phyloP scores from a whole-genome alignment of 192 early-diverging fungal species.

The Coemansia sp. region DNA sequence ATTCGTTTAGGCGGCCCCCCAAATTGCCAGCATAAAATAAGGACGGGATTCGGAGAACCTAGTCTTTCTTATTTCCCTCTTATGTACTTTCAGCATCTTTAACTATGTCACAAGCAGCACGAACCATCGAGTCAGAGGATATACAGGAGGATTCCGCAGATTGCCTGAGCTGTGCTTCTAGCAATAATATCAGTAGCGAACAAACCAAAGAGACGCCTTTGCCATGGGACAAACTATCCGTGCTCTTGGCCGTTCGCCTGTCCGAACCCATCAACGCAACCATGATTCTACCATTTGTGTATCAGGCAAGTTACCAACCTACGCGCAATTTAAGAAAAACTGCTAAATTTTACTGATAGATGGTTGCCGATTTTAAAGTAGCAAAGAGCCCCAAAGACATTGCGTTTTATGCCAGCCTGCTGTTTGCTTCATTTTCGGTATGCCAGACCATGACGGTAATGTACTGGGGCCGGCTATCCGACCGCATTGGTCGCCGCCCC shows the following conservation, averaged over 20 bases:
- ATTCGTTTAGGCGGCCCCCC: no score
- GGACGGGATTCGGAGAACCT: no score
- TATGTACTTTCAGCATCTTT: no score
- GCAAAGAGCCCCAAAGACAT: slow-evolving; percentile 72
- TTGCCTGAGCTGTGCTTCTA: no score
- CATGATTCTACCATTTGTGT: slow-evolving; percentile 81
- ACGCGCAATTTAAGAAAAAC: background rate
- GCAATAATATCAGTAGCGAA: no score
- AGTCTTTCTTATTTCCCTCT: no score
- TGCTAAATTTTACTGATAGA: slow-evolving; percentile 15
- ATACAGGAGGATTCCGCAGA: no score
- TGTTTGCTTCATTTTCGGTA: slow-evolving; percentile 54
- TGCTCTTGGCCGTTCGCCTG: slow-evolving; percentile 39
- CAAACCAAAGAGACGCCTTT: slow-evolving; percentile 41
- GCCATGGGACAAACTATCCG: slow-evolving; percentile 37
- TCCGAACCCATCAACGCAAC: slow-evolving; percentile 76
- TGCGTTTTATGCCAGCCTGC: slow-evolving; percentile 69
- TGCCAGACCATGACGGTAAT: slow-evolving; percentile 57
- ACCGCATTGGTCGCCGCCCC: slow-evolving; percentile 78
- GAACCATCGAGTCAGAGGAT: no score
- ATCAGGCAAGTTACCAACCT: slow-evolving; percentile 51
- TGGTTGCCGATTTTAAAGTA: slow-evolving; percentile 69
- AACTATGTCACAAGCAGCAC: no score
- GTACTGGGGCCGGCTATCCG: slow-evolving; percentile 72
- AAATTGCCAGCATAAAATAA: no score